phyloP scores from a whole-genome alignment of 441 rosid genomes.

The Geranium incanum region DNA sequence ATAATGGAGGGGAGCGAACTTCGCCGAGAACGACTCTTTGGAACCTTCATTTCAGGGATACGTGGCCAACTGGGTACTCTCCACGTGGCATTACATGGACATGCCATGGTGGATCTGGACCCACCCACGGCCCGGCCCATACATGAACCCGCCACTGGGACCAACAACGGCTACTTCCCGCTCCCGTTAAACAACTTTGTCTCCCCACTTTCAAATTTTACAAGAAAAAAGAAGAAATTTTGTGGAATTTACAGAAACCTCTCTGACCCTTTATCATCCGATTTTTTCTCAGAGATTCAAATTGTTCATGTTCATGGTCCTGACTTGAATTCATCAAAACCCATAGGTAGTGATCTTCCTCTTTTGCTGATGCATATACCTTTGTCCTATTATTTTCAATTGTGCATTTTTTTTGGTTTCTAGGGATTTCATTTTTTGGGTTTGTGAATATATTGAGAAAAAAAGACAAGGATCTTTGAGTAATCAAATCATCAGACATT shows the following conservation, averaged over 20 bases:
- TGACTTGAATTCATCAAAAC: neutral
- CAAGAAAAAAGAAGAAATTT: too few species aligned
- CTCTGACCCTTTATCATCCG: too few species aligned
- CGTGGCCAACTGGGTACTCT: neutral
- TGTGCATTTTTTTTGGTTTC: neutral
- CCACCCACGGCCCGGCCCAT: neutral
- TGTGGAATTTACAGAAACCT: too few species aligned
- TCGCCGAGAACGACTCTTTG: neutral
- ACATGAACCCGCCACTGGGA: too few species aligned
- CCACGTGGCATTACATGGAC: neutral
- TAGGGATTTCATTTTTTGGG: neutral
- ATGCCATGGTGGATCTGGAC: constrained; percentile 1
- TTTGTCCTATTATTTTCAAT: neutral
- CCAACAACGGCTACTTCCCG: too few species aligned
- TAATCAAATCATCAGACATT: neutral
- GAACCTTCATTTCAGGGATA: neutral
- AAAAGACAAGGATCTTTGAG: neutral
- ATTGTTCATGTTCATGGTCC: too few species aligned
- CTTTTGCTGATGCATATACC: neutral
- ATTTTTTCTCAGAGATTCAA: too few species aligned
- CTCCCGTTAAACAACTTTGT: neutral
- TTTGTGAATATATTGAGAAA: too few species aligned
- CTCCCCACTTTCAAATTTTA: too few species aligned
- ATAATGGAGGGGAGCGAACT: constrained; percentile 11
- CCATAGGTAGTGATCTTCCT: neutral